Base-by-base conservation (phyloP, 1,284 basidiomycete genomes). In the Quambalaria eucalypti region DNA sequence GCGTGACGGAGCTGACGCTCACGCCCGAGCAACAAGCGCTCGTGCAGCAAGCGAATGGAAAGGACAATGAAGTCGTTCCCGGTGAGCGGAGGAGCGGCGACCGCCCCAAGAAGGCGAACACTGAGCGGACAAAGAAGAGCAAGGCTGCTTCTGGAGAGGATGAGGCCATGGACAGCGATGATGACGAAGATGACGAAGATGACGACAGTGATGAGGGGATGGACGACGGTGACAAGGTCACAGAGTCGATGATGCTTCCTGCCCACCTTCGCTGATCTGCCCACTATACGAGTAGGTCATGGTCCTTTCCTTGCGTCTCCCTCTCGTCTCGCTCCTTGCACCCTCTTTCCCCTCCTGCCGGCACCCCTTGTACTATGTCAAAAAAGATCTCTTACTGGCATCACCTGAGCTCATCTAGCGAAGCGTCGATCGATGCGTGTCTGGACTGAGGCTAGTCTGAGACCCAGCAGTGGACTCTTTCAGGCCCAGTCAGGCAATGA, bases 171-270 rank as follows among this genome's bases (percentile, higher is more conserved):
- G 55, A 51, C 4, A 56, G 50, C 1, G 63, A 59, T 10, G 57
- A 51, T 16, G 59, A 61, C 19, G 55, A 57, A 26, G 61, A 58
- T 10, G 55, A 61, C 9, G 57, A 61, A 25, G 62, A 65, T 25
- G 59, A 60, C 10, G 64, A 63, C 5, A n/a, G n/a, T n/a, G 64
- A 61, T 1, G 64, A 64, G n/a, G 57, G 53, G 21, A 58, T 56
- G 19, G 48, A 54, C 12, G 56, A 56, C 40, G 64, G 62, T 33
- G 67, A 69, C 40, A 61, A 62, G 25, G 59, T 65, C 19, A 61
- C 58, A 23, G 56, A 60, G 44, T 52, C 55, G 31, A 69, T 69
- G 67, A 69, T 69, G 67, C 60, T 69, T 52, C 67, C 67, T 23
- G 60, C 60, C 10, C 64, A 64, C 31, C 54, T 69, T 12, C 42